Evolutionary conservation across 2,329 filamentous ascomycete species (phyloP).

Genomic region (Ophiocordyceps camponoti-rufipedis): DNA sequence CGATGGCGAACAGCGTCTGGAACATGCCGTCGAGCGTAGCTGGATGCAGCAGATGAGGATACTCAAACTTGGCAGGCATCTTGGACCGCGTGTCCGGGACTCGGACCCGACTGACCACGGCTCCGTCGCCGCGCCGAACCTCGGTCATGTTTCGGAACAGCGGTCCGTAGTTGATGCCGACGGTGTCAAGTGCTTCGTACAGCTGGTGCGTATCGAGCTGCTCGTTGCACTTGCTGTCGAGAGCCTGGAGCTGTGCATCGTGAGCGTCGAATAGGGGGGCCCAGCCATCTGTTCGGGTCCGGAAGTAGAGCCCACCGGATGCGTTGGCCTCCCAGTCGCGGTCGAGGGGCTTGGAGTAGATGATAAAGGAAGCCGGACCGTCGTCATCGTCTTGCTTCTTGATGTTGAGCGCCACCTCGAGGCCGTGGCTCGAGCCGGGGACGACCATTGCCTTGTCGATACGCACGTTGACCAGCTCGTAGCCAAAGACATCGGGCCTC

Average conservation of each 20-base stretch:
- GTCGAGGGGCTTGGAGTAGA: conserved; percentile 25
- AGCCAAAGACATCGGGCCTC: conserved; percentile 14
- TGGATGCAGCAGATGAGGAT: conserved; percentile 36
- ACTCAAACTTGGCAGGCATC: conserved; percentile 36
- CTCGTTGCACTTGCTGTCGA: conserved; percentile 13
- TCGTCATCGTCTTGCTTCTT: conserved; percentile 8
- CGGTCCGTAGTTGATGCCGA: conserved; percentile 32
- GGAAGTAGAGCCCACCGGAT: conserved; percentile 13
- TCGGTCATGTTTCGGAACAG: conserved; percentile 29
- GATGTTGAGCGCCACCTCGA: conserved; percentile 31
- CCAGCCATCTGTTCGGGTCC: conserved; percentile 8
- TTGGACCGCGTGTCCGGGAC: conserved; percentile 29
- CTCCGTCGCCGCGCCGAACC: conserved; percentile 11
- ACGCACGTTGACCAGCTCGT: conserved; percentile 24
- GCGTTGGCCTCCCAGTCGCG: conserved; percentile 25
- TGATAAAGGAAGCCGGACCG: conserved; percentile 17
- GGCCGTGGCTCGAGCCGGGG: conserved; percentile 23
- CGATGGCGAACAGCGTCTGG: conserved; percentile 29
- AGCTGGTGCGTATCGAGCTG: conserved; percentile 23
- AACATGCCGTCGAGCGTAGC: conserved; percentile 38
- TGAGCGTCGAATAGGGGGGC: conserved; percentile 6
- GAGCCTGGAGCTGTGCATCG: conserved; percentile 6
- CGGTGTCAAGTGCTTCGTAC: conserved; percentile 29
- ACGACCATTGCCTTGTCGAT: conserved; percentile 34
- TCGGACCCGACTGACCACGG: conserved; percentile 19